A percentile compares a stretch with the other conserved stretches of the same genome.
Evolutionary conservation across 2,329 filamentous ascomycete genomes (phyloP).

Genomic region (Exophiala bonariae): DNA sequence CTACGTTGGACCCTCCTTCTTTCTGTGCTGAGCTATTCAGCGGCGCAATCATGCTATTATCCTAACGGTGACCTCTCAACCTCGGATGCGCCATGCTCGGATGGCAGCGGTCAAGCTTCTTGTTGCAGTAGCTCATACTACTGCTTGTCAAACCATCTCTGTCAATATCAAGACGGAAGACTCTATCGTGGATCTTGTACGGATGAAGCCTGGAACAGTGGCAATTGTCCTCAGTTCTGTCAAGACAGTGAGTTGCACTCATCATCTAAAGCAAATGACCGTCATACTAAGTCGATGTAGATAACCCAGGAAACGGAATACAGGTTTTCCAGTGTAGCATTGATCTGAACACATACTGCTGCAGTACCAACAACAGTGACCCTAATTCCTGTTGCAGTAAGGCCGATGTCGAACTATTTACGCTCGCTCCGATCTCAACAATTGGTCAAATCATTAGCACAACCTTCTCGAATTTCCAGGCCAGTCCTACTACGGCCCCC

Average conservation of each 20-base stretch:
- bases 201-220: neutral
- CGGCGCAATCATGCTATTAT: slow-evolving; percentile 1
- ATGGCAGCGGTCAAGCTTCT: neutral
- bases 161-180: slow-evolving; percentile 1
- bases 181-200: slow-evolving; percentile 1
- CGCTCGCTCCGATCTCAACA: neutral
- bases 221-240: slow-evolving; percentile 1
- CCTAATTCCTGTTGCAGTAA: neutral
- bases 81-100: neutral
- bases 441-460: slow-evolving; percentile 1
- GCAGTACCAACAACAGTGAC: slow-evolving; percentile 3
- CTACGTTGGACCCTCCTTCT: neutral
- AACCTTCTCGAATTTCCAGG: neutral
- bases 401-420: neutral
- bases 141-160: neutral
- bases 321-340: no score
- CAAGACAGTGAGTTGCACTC: neutral
- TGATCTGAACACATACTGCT: neutral
- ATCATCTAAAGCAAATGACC: neutral
- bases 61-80: neutral
- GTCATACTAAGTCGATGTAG: neutral
- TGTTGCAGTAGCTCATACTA: slow-evolving; percentile 3
- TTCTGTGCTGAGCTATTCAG: neutral
- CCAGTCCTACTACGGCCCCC: neutral
- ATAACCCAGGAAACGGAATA: slow-evolving; percentile 2